Conservation (phyloP, 176 grass and related monocot species). For the Tuctoria greenei region DNA sequence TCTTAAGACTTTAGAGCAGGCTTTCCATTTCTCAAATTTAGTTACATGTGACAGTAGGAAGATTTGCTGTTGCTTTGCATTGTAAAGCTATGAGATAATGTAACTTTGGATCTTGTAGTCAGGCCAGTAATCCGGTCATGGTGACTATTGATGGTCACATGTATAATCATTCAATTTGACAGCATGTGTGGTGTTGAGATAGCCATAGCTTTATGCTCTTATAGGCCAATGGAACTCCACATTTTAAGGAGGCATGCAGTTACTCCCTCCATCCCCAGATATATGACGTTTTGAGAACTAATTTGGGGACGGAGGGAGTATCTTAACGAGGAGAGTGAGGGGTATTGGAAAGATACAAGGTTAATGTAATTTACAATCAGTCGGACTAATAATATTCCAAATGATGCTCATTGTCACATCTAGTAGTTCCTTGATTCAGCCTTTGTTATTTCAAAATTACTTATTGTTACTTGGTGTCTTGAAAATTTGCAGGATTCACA, state of each 20-base stretch:
- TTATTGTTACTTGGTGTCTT: slow-evolving; percentile 27
- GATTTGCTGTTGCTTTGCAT: not conserved
- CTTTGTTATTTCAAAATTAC: slow-evolving; percentile 17
- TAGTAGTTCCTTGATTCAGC: not conserved
- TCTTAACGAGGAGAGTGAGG: not conserved
- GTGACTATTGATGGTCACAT: not conserved
- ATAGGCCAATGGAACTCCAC: not conserved
- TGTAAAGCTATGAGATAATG: not conserved
- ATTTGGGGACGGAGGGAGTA: too few species aligned
- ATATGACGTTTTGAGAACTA: too few species aligned
- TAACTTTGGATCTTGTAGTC: not conserved
- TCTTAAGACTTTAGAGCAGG: not conserved
- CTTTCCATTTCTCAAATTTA: not conserved
- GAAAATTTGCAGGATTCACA: slow-evolving; percentile 77
- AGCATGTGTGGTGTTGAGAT: not conserved
- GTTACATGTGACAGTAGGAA: not conserved
- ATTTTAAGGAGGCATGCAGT: not conserved
- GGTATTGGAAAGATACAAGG: not conserved
- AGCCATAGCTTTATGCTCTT: not conserved
- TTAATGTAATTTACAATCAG: slow-evolving; percentile 6
- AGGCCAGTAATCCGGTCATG: not conserved
- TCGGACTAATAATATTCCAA: slow-evolving; percentile 4
- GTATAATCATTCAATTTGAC: slow-evolving; percentile 17
- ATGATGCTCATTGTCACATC: slow-evolving; percentile 1
- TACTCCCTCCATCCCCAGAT: too few species aligned